These are phyloP conservation scores for Stemphylium beticola DNA, from an alignment of 2,329 filamentous ascomycete species.

Conservation along the genomic window DNA sequence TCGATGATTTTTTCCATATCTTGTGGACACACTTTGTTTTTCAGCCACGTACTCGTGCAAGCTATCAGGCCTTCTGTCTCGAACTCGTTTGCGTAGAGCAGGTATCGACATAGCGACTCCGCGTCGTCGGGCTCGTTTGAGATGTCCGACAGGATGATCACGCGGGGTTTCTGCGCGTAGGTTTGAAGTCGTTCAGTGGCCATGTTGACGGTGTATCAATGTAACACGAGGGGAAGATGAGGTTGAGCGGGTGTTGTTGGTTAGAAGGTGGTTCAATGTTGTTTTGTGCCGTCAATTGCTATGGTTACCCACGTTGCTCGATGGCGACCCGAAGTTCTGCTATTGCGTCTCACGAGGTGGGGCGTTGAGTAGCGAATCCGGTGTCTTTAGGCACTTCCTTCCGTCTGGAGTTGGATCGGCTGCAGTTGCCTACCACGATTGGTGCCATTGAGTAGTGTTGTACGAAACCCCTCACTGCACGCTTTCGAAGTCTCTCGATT, in stretches of 20 bases:
- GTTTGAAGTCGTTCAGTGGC: conserved; percentile 35
- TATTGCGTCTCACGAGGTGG: conserved; percentile 22
- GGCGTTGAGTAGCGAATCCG: conserved; percentile 20
- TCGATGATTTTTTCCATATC: conserved; percentile 47
- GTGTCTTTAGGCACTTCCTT: conserved; percentile 24
- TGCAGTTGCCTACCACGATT: conserved; percentile 14
- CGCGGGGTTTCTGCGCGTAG: conserved; percentile 45
- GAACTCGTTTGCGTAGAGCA: conserved; percentile 49
- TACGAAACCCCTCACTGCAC: not conserved
- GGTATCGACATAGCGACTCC: conserved; percentile 47
- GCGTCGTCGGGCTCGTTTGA: conserved; percentile 51
- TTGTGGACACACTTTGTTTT: conserved; percentile 40
- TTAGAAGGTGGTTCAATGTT: conserved; percentile 8
- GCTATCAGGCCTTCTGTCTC: conserved; percentile 50
- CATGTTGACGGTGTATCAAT: conserved; percentile 24
- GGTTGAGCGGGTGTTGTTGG: too few species aligned
- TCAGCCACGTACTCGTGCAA: conserved; percentile 51
- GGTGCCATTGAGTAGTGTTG: not conserved
- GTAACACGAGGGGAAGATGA: not conserved
- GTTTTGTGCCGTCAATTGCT: conserved; percentile 10
- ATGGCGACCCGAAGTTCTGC: conserved; percentile 24
- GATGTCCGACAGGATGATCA: conserved; percentile 51
- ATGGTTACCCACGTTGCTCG: conserved; percentile 26
- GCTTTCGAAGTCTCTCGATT: too few species aligned
- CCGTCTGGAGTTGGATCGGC: conserved; percentile 19